Percentiles rank a stretch among this genome's conserved stretches.
phyloP scores from a whole-genome alignment of 805 yeast genomes.

The Jamesozyma lodderae region DNA sequence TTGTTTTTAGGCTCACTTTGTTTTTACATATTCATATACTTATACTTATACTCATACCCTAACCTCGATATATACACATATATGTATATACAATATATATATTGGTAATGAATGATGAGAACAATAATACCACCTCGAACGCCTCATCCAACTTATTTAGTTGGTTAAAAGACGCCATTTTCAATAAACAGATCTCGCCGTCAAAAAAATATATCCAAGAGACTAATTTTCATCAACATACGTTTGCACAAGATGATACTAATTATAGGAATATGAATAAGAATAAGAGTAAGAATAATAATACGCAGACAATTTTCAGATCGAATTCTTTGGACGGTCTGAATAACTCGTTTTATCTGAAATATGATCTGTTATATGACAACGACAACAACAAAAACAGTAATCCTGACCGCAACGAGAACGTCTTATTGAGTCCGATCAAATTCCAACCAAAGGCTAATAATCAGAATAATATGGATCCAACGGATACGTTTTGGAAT shows the following conservation, averaged over 20 bases:
- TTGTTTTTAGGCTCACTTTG: no score
- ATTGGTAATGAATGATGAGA: neutral
- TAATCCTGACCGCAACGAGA: no score
- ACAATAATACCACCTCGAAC: neutral
- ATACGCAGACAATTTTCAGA: constrained; percentile 7
- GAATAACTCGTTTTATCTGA: constrained; percentile 17
- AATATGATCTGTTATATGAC: constrained; percentile 19
- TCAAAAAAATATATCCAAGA: constrained; percentile 18
- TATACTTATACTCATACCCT: no score
- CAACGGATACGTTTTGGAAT: constrained; percentile 21
- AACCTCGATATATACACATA: neutral
- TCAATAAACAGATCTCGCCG: constrained; percentile 24
- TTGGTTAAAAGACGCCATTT: constrained; percentile 30
- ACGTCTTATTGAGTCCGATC: constrained; percentile 11
- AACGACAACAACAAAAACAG: neutral
- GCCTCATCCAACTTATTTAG: constrained; percentile 1
- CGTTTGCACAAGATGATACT: constrained; percentile 23
- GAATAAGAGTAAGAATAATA: neutral
- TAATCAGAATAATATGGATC: constrained; percentile 5
- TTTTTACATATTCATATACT: no score
- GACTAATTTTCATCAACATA: neutral
- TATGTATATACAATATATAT: neutral
- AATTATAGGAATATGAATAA: constrained; percentile 9
- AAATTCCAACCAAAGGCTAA: constrained; percentile 5
- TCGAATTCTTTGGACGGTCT: constrained; percentile 23